Conservation (phyloP, 2,329 filamentous ascomycete species). For the Tolypocladium album region DNA sequence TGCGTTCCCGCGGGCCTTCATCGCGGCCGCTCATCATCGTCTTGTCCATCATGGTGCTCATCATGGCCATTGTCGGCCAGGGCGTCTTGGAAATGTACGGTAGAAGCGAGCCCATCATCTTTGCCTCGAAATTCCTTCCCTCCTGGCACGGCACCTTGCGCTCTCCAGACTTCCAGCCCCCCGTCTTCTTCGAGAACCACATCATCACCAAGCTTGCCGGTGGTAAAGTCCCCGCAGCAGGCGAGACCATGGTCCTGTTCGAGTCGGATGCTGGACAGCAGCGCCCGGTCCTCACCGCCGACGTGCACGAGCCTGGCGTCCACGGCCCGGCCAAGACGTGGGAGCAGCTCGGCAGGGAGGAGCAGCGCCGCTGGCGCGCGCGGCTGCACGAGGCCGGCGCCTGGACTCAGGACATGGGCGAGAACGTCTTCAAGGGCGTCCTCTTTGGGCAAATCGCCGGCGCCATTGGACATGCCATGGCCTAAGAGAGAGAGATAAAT, state of each 20-base stretch:
- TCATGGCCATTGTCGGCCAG: conserved; percentile 53
- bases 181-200: conserved; percentile 16
- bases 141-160: conserved; percentile 24
- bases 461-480: conserved; percentile 42
- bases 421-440: conserved; percentile 64
- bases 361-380: conserved; percentile 59
- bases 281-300: conserved; percentile 23
- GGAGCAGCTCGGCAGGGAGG: conserved; percentile 55
- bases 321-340: conserved; percentile 50
- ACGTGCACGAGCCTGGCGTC: conserved; percentile 33
- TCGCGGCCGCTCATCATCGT: conserved; percentile 40
- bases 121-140: conserved; percentile 45
- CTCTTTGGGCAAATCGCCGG: conserved; percentile 66
- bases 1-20: conserved; percentile 42
- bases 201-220: conserved; percentile 27
- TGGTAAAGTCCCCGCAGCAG: conserved; percentile 17
- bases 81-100: conserved; percentile 55
- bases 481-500: conserved; percentile 8
- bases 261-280: conserved; percentile 1
- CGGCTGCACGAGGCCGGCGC: conserved; percentile 59
- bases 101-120: conserved; percentile 42
- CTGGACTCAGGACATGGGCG: conserved; percentile 71
- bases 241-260: conserved; percentile 18
- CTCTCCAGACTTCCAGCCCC: conserved; percentile 12
- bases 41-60: conserved; percentile 44